These are phyloP conservation scores for Patellifolia procumbens DNA, from an alignment of 179 eudicot species.

Conservation along the genomic window DNA sequence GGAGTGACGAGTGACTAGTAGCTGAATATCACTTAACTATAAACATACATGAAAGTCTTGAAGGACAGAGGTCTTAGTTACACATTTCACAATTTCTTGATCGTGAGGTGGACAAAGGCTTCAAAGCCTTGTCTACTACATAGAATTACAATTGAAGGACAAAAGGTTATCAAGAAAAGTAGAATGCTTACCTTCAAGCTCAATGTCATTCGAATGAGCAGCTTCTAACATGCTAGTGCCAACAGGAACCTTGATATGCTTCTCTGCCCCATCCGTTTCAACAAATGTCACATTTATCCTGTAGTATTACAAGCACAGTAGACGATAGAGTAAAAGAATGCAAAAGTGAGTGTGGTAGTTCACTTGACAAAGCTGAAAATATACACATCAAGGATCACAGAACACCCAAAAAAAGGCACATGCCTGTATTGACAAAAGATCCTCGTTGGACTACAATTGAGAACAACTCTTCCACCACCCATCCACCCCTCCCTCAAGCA, in stretches of 20 bases:
- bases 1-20: no score
- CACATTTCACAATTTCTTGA: background rate
- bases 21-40: background rate
- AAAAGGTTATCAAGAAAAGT: background rate
- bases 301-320: slow-evolving; percentile 33
- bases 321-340: slow-evolving; percentile 15
- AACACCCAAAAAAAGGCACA: background rate
- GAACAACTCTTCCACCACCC: background rate
- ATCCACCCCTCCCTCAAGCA: background rate
- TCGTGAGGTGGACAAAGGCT: background rate
- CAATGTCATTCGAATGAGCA: slow-evolving; percentile 86
- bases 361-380: background rate
- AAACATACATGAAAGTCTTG: background rate
- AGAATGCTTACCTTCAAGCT: slow-evolving; percentile 68
- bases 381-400: slow-evolving; percentile 2
- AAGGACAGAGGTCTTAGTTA: background rate
- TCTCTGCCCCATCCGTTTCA: slow-evolving; percentile 79
- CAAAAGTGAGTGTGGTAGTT: background rate
- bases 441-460: slow-evolving; percentile 1
- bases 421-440: background rate
- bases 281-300: slow-evolving; percentile 87
- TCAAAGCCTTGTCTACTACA: background rate
- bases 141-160: background rate
- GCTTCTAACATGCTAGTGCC: slow-evolving; percentile 93
- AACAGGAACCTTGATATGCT: slow-evolving; percentile 69